Evolutionary conservation across 257 asterid species (phyloP).

Genomic region (Solanum dulcamara): DNA sequence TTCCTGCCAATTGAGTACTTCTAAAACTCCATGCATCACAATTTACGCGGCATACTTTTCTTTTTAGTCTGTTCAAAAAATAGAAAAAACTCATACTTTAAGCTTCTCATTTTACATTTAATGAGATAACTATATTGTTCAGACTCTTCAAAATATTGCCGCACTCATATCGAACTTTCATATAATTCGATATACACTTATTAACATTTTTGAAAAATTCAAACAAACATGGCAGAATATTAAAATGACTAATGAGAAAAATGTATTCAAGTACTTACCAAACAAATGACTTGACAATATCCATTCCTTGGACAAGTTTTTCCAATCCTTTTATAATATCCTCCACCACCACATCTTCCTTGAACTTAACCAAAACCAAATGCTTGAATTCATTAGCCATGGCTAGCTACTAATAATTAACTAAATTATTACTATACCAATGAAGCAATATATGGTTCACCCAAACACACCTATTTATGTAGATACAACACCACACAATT

Average conservation of each 20-base stretch:
- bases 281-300: slow-evolving; percentile 68
- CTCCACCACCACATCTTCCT: slow-evolving; percentile 49
- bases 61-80: not conserved
- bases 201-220: not conserved
- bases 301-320: slow-evolving; percentile 63
- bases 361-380: slow-evolving; percentile 86
- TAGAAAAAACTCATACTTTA: not conserved
- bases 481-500: slow-evolving; percentile 3
- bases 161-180: not conserved
- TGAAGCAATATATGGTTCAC: slow-evolving; percentile 9
- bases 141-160: accelerated
- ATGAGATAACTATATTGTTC: not conserved
- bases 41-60: not conserved
- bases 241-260: not conserved
- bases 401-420: not conserved
- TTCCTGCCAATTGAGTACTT: not conserved
- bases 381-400: slow-evolving; percentile 70
- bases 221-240: not conserved
- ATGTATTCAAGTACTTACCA: slow-evolving; percentile 35
- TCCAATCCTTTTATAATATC: slow-evolving; percentile 63
- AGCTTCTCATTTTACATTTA: not conserved
- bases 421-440: not conserved
- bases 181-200: accelerated
- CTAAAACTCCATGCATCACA: not conserved
- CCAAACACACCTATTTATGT: slow-evolving; percentile 16